phyloP scores from a whole-genome alignment of 768 basidiomycete genomes.

The Hemileccinum impolitum region DNA sequence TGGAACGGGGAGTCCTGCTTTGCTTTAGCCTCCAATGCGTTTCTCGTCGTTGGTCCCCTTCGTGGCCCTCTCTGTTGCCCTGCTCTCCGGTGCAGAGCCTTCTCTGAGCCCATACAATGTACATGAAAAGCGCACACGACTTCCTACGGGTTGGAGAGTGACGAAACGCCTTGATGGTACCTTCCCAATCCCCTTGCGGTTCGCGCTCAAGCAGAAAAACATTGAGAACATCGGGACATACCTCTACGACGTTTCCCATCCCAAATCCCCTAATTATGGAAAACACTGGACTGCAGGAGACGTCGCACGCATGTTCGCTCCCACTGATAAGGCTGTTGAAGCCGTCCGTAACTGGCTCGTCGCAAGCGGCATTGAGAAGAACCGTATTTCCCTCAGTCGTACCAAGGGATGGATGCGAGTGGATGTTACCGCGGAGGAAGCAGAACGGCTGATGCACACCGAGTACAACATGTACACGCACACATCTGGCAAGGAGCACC shows the following conservation, averaged over 20 bases:
- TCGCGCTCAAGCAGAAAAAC: conserved; percentile 33
- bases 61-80: background rate
- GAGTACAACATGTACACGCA: conserved; percentile 33
- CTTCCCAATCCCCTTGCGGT: conserved; percentile 24
- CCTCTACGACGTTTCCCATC: conserved; percentile 26
- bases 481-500: conserved; percentile 17
- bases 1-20: background rate
- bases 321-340: conserved; percentile 19
- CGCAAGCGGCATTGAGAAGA: conserved; percentile 18
- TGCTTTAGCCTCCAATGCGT: background rate
- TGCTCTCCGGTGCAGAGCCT: background rate
- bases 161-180: conserved; percentile 35
- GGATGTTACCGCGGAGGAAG: conserved; percentile 28
- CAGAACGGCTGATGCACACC: conserved; percentile 30
- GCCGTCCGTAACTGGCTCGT: conserved; percentile 28
- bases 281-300: conserved; percentile 28
- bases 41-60: background rate
- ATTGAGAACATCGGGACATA: conserved; percentile 22
- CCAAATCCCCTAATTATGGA: conserved; percentile 33
- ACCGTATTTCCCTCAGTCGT: conserved; percentile 15
- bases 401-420: conserved; percentile 27
- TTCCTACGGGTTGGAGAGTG: conserved; percentile 37
- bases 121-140: conserved; percentile 39
- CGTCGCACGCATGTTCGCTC: conserved; percentile 23
- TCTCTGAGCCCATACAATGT: conserved; percentile 8